Evolutionary conservation across 2,329 filamentous ascomycete species (phyloP).

Genomic region (Pseudogymnoascus sp.): DNA sequence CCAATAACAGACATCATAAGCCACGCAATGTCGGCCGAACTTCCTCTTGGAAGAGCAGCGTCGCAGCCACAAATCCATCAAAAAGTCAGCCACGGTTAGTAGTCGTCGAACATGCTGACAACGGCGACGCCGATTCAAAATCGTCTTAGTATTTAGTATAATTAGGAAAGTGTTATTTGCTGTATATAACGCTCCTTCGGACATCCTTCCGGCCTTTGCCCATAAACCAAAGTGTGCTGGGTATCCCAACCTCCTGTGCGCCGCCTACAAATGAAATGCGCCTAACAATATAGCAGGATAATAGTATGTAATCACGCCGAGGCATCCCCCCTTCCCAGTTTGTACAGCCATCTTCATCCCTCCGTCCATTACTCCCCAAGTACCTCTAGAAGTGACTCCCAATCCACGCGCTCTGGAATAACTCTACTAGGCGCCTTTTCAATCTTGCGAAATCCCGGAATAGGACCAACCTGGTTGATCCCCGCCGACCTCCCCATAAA

Average conservation of each 20-base stretch:
- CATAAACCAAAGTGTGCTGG: not conserved
- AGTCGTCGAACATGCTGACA: not conserved
- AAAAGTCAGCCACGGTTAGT: not conserved
- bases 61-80: not conserved
- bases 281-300: not conserved
- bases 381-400: slow-evolving; percentile 24
- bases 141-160: not conserved
- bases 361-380: slow-evolving; percentile 15
- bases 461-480: slow-evolving; percentile 69
- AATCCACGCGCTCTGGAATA: slow-evolving; percentile 21
- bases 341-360: not conserved
- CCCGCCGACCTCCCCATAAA: slow-evolving; percentile 50
- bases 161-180: not conserved
- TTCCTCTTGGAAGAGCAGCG: not conserved
- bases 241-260: not conserved
- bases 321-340: not conserved
- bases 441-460: slow-evolving; percentile 57
- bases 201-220: not conserved
- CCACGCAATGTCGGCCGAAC: not conserved
- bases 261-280: not conserved
- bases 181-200: not conserved
- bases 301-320: slow-evolving; percentile 2
- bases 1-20: not conserved
- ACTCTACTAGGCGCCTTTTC: slow-evolving; percentile 25
- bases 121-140: not conserved